Evolutionary conservation across 306 rosid species (phyloP).

Genomic region (Cercis canadensis): DNA sequence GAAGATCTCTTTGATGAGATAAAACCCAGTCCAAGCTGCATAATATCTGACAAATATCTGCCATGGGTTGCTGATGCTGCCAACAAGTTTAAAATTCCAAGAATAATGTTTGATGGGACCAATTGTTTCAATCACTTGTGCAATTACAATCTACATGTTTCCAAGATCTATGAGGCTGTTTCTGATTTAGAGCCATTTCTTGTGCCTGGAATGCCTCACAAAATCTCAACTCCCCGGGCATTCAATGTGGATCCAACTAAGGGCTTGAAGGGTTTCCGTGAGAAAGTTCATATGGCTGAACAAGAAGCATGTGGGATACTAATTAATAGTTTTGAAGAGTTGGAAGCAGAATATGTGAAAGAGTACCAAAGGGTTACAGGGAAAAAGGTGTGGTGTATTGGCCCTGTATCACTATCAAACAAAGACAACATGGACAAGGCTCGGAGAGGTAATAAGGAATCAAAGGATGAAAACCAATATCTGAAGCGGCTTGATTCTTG

Average conservation of each 20-base stretch:
- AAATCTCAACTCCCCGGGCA: constrained; percentile 28
- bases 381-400: constrained; percentile 53
- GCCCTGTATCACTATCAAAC: constrained; percentile 52
- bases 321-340: constrained; percentile 50
- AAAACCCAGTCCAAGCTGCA: constrained; percentile 45
- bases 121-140: constrained; percentile 40
- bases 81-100: constrained; percentile 37
- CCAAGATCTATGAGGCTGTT: constrained; percentile 16
- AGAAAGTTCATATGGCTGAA: constrained; percentile 4
- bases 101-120: constrained; percentile 40
- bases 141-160: background rate
- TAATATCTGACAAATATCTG: constrained; percentile 44
- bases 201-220: constrained; percentile 40
- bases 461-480: constrained; percentile 36
- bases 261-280: constrained; percentile 14
- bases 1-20: constrained; percentile 36
- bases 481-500: constrained; percentile 59
- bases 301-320: constrained; percentile 38
- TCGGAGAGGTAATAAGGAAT: constrained; percentile 46
- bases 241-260: too few species aligned
- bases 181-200: constrained; percentile 30
- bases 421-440: constrained; percentile 39
- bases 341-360: constrained; percentile 43
- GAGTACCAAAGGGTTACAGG: constrained; percentile 31
- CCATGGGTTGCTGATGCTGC: constrained; percentile 43